A percentile compares a stretch with the other conserved stretches of the same genome.
Evolutionary conservation across 1,284 basidiomycete genomes (phyloP).

Genomic region (Clitocybe nebularis): DNA sequence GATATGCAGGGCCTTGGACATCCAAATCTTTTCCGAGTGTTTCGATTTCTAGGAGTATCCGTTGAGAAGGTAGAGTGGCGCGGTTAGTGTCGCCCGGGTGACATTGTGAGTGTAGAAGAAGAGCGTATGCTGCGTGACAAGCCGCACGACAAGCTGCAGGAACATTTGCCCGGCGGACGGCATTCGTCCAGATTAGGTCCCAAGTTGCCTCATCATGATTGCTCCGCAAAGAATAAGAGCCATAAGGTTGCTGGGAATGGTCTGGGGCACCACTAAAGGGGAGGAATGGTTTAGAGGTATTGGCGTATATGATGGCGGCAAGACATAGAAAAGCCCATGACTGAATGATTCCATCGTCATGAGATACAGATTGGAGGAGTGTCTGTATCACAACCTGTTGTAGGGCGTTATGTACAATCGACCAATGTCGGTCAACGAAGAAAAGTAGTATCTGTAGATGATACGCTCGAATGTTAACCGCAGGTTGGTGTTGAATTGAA

Average conservation of each 20-base stretch:
- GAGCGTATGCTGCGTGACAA: constrained; percentile 65
- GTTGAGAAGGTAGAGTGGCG: constrained; percentile 47
- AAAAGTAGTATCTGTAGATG: constrained; percentile 83
- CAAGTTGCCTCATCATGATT: constrained; percentile 37
- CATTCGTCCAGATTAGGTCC: constrained; percentile 80
- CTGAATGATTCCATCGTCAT: constrained; percentile 65
- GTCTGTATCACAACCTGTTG: constrained; percentile 51
- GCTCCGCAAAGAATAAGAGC: too few species aligned
- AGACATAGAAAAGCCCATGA: constrained; percentile 83
- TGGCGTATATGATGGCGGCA: constrained; percentile 59
- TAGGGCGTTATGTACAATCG: constrained; percentile 49
- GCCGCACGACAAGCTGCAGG: constrained; percentile 73
- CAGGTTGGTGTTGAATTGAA: constrained; percentile 38
- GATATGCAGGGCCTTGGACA: constrained; percentile 81
- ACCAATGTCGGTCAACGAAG: constrained; percentile 76
- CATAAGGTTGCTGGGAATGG: constrained; percentile 1
- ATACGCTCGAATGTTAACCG: constrained; percentile 40
- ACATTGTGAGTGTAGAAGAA: constrained; percentile 38
- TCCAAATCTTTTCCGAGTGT: constrained; percentile 75
- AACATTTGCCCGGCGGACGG: constrained; percentile 68
- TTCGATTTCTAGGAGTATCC: constrained; percentile 69
- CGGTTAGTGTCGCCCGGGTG: constrained; percentile 12
- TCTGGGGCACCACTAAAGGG: not conserved
- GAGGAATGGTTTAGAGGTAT: constrained; percentile 19
- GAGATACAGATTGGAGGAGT: constrained; percentile 58